phyloP scores from a whole-genome alignment of 139 green algal species.

The Coccomyxa sp. region DNA sequence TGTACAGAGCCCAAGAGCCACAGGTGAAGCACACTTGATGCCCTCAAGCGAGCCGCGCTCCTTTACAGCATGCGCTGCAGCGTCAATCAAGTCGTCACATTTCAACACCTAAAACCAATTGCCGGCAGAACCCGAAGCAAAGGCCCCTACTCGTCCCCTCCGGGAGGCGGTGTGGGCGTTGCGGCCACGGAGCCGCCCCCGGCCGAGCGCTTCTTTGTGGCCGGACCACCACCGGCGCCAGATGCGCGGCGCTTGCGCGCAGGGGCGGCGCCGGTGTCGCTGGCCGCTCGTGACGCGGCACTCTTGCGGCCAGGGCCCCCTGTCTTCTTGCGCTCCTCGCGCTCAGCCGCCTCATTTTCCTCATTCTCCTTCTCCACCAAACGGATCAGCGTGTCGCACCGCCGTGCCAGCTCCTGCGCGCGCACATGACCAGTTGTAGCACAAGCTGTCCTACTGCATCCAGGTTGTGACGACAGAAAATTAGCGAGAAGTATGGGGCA shows the following conservation, averaged over 20 bases:
- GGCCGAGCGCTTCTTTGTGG: background rate
- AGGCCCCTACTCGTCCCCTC: background rate
- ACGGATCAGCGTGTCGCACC: constrained; percentile 93
- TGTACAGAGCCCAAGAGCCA: no score
- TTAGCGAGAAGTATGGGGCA: background rate
- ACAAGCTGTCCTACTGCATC: no score
- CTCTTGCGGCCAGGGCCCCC: background rate
- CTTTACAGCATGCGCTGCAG: no score
- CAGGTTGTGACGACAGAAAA: background rate
- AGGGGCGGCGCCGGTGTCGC: background rate
- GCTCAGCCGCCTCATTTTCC: constrained; percentile 22
- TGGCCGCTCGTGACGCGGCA: background rate
- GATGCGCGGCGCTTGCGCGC: background rate
- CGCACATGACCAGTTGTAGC: background rate
- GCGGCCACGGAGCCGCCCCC: background rate
- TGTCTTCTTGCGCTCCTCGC: constrained; percentile 19
- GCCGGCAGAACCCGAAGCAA: background rate
- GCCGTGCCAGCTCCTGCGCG: constrained; percentile 64
- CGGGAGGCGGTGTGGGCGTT: background rate
- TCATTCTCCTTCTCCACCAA: constrained; percentile 95
- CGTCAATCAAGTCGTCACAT: no score
- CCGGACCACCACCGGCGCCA: background rate
- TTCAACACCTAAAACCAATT: no score
- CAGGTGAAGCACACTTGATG: no score
- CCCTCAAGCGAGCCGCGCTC: no score